phyloP scores from a whole-genome alignment of 352 stramenopile genomes.

The Globisporangium paddicum region DNA sequence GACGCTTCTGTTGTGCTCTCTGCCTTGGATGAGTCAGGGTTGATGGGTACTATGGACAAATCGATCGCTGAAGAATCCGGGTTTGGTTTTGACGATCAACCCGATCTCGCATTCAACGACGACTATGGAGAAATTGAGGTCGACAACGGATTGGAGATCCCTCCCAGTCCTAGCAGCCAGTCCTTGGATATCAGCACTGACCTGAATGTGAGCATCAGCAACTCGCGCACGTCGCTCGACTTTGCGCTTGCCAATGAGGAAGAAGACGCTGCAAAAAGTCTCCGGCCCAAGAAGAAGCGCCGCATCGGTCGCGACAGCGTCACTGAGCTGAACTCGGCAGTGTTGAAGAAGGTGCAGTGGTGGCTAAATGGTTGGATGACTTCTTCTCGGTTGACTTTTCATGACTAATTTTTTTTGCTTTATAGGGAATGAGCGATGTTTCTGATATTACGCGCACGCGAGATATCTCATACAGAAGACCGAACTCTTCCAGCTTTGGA shows the following conservation, averaged over 20 bases:
- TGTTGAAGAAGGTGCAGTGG: conserved; percentile 69
- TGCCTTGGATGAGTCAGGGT: conserved; percentile 48
- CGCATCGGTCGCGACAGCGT: conserved; percentile 76
- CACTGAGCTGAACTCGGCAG: conserved; percentile 70
- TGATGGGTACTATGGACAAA: conserved; percentile 46
- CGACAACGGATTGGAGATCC: conserved; percentile 29
- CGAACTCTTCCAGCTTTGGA: conserved; percentile 12
- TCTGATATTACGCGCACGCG: conserved; percentile 65
- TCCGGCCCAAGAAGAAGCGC: conserved; percentile 71
- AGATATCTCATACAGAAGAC: conserved; percentile 35
- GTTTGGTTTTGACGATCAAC: conserved; percentile 24
- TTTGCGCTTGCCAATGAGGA: conserved; percentile 45
- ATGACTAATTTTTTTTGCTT: background rate
- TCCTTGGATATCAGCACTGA: conserved; percentile 67
- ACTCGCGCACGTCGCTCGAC: conserved; percentile 65
- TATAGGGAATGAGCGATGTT: conserved; percentile 58
- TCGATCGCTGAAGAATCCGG: conserved; percentile 35
- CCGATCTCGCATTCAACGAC: conserved; percentile 56
- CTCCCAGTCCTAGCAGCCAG: conserved; percentile 32
- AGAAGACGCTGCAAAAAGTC: conserved; percentile 18
- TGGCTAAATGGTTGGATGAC: background rate
- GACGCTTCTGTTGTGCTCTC: conserved; percentile 52
- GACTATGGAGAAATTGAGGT: conserved; percentile 51
- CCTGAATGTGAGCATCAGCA: conserved; percentile 62
- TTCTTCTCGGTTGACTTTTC: no score